Conservation (phyloP, 2,329 filamentous ascomycete genomes). For the Colletotrichum falcatum region DNA sequence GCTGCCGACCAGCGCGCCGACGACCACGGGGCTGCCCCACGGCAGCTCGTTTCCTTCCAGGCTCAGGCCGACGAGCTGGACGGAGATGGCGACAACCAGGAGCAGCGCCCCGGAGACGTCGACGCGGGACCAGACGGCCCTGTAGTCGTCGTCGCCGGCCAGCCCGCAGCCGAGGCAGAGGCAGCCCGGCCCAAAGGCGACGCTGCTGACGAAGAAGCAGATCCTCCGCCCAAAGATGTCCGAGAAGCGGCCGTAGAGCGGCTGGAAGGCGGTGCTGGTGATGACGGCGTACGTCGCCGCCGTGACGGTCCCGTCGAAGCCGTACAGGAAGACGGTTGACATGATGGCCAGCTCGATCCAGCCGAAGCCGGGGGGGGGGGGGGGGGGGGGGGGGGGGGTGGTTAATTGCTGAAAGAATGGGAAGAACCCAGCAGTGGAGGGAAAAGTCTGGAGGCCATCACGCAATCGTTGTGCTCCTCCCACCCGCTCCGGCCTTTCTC, state of each 20-base stretch:
- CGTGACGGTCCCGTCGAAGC: conserved; percentile 80
- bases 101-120: conserved; percentile 69
- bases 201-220: conserved; percentile 73
- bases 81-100: conserved; percentile 68
- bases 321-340: conserved; percentile 73
- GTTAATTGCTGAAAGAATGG: neutral
- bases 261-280: conserved; percentile 78
- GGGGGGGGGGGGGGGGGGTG: neutral
- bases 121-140: conserved; percentile 63
- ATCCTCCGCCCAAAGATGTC: conserved; percentile 75
- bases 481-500: conserved; percentile 1
- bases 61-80: conserved; percentile 67
- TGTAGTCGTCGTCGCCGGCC: conserved; percentile 60
- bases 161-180: conserved; percentile 74
- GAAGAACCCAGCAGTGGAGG: neutral
- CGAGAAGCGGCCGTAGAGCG: conserved; percentile 77
- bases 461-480: conserved; percentile 14
- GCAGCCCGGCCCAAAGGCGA: conserved; percentile 72
- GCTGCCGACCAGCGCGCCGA: conserved; percentile 58
- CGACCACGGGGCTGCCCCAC: conserved; percentile 63
- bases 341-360: conserved; percentile 73
- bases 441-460: conserved; percentile 7
- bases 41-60: conserved; percentile 67
- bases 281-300: conserved; percentile 80
- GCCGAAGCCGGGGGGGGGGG: conserved; percentile 63